Percentiles rank a stretch among this genome's conserved stretches.
These are phyloP conservation scores for Colletotrichum sp. DNA, from an alignment of 2,329 filamentous ascomycete species.

Conservation along the genomic window DNA sequence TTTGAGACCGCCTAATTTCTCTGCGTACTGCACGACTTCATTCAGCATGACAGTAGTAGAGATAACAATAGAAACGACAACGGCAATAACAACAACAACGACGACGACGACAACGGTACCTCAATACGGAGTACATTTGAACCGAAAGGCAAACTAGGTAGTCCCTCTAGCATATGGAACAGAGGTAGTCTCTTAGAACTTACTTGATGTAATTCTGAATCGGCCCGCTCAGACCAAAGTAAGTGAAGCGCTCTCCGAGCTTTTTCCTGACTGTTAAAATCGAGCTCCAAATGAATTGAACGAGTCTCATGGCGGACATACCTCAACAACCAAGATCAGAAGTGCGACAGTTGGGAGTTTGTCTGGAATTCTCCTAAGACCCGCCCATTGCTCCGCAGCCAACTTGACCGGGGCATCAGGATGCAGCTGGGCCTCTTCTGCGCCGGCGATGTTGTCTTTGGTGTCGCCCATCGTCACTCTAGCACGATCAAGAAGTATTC, in stretches of 20 bases:
- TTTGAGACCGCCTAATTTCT: accelerated
- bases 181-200: not conserved
- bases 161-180: not conserved
- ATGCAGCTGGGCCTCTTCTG: not conserved
- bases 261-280: conserved; percentile 7
- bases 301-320: not conserved
- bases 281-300: not conserved
- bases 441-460: conserved; percentile 5
- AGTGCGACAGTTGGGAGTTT: conserved; percentile 30
- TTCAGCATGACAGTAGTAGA: not conserved
- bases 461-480: not conserved
- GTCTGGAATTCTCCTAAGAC: conserved; percentile 29
- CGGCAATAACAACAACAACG: too few relatives aligned
- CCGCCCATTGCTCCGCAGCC: conserved; percentile 1
- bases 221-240: conserved; percentile 33
- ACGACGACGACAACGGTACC: not conserved
- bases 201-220: conserved; percentile 37
- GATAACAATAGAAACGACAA: not conserved
- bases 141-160: not conserved
- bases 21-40: accelerated
- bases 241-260: conserved; percentile 34
- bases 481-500: not conserved
- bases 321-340: conserved; percentile 31
- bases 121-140: not conserved
- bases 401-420: not conserved